Conservation (phyloP, 305 asterid genomes). For the Solanum hybrid region DNA sequence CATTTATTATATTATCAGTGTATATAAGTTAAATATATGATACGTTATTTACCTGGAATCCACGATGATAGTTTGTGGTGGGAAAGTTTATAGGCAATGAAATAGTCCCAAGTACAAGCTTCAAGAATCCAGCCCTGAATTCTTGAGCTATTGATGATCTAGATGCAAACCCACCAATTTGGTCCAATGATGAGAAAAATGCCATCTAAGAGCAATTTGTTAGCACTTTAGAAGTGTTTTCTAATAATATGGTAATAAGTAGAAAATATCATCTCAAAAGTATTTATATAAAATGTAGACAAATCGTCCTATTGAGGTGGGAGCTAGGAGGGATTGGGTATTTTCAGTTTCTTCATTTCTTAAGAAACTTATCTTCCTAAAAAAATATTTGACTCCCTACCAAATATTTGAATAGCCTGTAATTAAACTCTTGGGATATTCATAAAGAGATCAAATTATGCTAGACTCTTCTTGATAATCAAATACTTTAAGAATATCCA, state of each 20-base stretch:
- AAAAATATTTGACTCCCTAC: background rate
- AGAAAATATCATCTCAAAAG: background rate
- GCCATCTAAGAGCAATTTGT: slow-evolving; percentile 47
- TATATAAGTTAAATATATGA: background rate
- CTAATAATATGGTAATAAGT: background rate
- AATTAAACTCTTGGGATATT: no score
- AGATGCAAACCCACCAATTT: slow-evolving; percentile 56
- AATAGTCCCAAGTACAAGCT: slow-evolving; percentile 60
- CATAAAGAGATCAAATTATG: background rate
- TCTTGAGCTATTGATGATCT: slow-evolving; percentile 37
- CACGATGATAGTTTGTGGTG: slow-evolving; percentile 51
- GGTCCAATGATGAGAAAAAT: slow-evolving; percentile 61
- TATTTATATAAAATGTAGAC: background rate
- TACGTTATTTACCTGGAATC: slow-evolving; percentile 43
- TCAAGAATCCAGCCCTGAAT: slow-evolving; percentile 62
- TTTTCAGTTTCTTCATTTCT: background rate
- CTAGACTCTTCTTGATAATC: background rate
- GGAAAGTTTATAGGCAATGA: slow-evolving; percentile 75
- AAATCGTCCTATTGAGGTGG: background rate
- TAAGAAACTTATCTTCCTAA: background rate
- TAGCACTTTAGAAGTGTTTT: background rate
- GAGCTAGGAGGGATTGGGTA: background rate
- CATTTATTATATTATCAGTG: background rate
- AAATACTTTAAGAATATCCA: background rate
- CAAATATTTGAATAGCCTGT: no score